Base-by-base conservation (phyloP, 2,329 filamentous ascomycete genomes). In the Helotiales sp. region DNA sequence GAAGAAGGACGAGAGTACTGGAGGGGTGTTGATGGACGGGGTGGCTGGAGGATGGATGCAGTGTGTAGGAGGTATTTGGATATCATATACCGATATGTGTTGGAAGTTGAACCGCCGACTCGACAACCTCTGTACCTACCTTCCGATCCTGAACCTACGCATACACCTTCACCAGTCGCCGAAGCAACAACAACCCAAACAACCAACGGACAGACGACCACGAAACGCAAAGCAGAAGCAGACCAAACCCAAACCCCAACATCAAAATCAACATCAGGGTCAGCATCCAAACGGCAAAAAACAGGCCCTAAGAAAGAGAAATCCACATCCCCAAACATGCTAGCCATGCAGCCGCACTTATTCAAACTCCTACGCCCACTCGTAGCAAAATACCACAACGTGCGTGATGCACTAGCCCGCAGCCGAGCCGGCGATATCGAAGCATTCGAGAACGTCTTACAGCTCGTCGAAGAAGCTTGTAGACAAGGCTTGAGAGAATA, bases 281-380 rank as follows among this genome's bases (percentile, higher is more conserved):
- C 74, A 32, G 76, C 77, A 43, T 77, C 78, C 71, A 79, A 79
- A 68, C 80, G 80, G 57, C 80, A 81, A 63, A 79, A 79, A 52
- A 80, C 80, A 63, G 82, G 75, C 20, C 73, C 59, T 2, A 62
- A 78, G 67, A 76, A 69, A 8, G 79, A 80, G 47, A 80, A 70
- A 59, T 67, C 71, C 4, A 77, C 68, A 78, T 81, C 71, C 74
- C 87, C 81, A 3, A 98, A 96, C 78, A 83, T 97, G 57, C 84
- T 86, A 11, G 89, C 89, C 37, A 92, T 97, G 85, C 94, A 98
- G 79, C 89, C 93, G 0, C 96, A 99, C 79, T 86, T 97, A 50
- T 99, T 99, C 83, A 92, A 97, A 78, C 86, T 99, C 28, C 86
- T 98, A 24, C 87, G 95, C 17, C 89, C 95, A 34, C 86, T 98